A percentile compares a stretch with the other conserved stretches of the same genome.
phyloP scores from a whole-genome alignment of 768 basidiomycete species.

The Boletus rex-veris region DNA sequence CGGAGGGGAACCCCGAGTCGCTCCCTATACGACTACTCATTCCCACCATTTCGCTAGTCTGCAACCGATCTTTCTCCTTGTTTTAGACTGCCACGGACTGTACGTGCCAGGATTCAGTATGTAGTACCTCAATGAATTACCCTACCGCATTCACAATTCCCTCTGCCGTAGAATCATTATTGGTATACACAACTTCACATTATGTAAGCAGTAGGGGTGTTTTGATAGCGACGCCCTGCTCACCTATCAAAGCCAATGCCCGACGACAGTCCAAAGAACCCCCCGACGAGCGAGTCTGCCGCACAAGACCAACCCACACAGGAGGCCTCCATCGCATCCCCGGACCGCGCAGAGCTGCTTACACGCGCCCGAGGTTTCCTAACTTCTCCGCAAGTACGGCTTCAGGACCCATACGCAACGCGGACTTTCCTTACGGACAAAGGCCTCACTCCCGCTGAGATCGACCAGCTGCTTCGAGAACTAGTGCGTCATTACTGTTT shows the following conservation, averaged over 20 bases:
- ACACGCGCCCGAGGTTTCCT: constrained; percentile 62
- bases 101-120: too few species aligned
- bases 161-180: too few species aligned
- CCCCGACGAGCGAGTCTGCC: neutral
- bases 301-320: neutral
- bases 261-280: constrained; percentile 5
- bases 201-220: too few species aligned
- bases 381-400: constrained; percentile 57
- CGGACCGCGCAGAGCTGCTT: constrained; percentile 43
- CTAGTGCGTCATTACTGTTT: constrained; percentile 38
- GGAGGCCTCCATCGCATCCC: neutral
- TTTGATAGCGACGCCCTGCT: too few species aligned
- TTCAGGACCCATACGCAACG: constrained; percentile 55
- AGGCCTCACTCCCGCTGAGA: constrained; percentile 59
- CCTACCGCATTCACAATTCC: too few species aligned
- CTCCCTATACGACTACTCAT: too few species aligned
- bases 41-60: too few species aligned
- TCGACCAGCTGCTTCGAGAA: constrained; percentile 55
- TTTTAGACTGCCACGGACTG: too few species aligned
- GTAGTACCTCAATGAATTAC: too few species aligned
- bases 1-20: too few species aligned
- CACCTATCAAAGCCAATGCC: constrained; percentile 4
- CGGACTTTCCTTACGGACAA: constrained; percentile 67
- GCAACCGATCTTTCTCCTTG: too few species aligned
- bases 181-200: too few species aligned